Percentiles rank a stretch among this genome's conserved stretches.
Conservation (phyloP, 345 rosid species). For the Camelina laxa region DNA sequence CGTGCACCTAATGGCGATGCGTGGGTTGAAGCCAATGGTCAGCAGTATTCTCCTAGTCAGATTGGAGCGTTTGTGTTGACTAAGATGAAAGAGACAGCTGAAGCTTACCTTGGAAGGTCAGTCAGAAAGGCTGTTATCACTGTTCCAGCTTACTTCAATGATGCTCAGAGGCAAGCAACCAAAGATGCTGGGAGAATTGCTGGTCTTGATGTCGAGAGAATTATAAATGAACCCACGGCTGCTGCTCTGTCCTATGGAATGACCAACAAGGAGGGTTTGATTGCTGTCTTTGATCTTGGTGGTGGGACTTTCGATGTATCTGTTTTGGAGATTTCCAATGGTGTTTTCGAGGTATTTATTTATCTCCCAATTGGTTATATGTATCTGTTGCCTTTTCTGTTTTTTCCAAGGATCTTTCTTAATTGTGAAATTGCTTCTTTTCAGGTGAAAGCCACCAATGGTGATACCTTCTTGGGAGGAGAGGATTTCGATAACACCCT, state of each 20-base stretch:
- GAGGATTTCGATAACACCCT: conserved; percentile 89
- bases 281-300: conserved; percentile 95
- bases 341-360: conserved; percentile 77
- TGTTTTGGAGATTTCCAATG: conserved; percentile 86
- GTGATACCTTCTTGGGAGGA: conserved; percentile 95
- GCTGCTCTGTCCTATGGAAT: conserved; percentile 95
- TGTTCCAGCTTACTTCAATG: conserved; percentile 93
- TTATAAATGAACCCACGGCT: conserved; percentile 92
- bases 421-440: background rate
- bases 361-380: background rate
- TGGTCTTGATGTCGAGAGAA: conserved; percentile 87
- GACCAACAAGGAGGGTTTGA: conserved; percentile 91
- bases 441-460: conserved; percentile 96
- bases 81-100: conserved; percentile 94
- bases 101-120: conserved; percentile 75
- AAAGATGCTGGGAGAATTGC: conserved; percentile 96
- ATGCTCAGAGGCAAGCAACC: conserved; percentile 96
- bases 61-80: conserved; percentile 81
- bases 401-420: background rate
- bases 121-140: conserved; percentile 80
- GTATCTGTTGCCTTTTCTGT: background rate
- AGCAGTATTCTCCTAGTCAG: conserved; percentile 89
- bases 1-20: conserved; percentile 94
- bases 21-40: conserved; percentile 87
- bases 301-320: conserved; percentile 94